These are phyloP conservation scores for Reutealis trisperma DNA, from an alignment of 345 rosid species.

Conservation along the genomic window DNA sequence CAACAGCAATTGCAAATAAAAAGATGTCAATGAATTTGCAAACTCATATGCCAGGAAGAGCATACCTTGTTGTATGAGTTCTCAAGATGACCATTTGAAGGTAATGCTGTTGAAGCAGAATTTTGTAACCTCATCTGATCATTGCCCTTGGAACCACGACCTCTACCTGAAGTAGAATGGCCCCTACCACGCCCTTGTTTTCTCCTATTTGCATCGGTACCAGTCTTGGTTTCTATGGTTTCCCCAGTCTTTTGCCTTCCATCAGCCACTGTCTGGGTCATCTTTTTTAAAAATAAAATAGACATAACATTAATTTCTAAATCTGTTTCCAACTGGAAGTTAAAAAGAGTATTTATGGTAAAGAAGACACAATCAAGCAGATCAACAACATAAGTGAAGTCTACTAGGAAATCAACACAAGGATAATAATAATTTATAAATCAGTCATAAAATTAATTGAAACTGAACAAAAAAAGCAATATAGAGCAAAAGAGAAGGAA, in stretches of 20 bases:
- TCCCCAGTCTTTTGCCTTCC: slow-evolving; percentile 67
- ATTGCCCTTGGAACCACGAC: slow-evolving; percentile 79
- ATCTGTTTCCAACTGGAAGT: background rate
- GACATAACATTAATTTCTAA: slow-evolving; percentile 16
- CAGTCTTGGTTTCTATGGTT: slow-evolving; percentile 48
- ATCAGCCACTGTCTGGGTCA: slow-evolving; percentile 53
- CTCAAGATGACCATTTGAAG: slow-evolving; percentile 68
- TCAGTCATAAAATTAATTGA: background rate
- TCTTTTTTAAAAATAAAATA: slow-evolving; percentile 17
- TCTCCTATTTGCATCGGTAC: slow-evolving; percentile 59
- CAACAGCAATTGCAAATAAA: background rate
- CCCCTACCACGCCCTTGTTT: slow-evolving; percentile 89
- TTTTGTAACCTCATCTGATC: slow-evolving; percentile 58
- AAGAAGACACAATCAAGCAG: background rate
- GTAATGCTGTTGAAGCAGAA: slow-evolving; percentile 45
- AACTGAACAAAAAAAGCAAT: background rate
- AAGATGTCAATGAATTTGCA: background rate
- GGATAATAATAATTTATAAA: background rate
- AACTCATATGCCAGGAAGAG: slow-evolving; percentile 18
- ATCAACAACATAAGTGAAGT: background rate
- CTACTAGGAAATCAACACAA: background rate
- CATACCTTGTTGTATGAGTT: slow-evolving; percentile 63
- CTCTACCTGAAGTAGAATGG: slow-evolving; percentile 64
- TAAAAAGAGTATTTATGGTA: background rate
- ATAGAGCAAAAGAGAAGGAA: no score